Evolutionary conservation across 1,139 yeast species (phyloP).

Genomic region (Zhuliangozyma blackwelliae): DNA sequence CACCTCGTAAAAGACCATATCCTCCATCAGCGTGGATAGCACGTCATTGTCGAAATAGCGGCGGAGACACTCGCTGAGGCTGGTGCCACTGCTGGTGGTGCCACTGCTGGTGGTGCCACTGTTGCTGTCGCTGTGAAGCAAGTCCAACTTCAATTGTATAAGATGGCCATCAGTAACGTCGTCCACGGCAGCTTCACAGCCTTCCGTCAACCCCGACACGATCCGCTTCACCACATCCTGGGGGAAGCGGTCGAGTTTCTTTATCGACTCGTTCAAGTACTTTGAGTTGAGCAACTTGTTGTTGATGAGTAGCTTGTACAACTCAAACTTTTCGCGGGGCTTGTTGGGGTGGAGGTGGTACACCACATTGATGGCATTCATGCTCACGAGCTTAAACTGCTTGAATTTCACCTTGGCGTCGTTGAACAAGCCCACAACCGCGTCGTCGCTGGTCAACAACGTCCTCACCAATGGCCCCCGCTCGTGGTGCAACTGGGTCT

Average conservation of each 20-base stretch:
- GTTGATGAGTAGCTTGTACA: slow-evolving; percentile 28
- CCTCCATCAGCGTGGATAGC: slow-evolving; percentile 20
- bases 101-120: too few relatives aligned
- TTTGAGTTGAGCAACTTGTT: slow-evolving; percentile 16
- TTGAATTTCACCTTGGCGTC: slow-evolving; percentile 16
- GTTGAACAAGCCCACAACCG: slow-evolving; percentile 15
- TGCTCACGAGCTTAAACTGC: slow-evolving; percentile 19
- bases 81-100: too few relatives aligned
- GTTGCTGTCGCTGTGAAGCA: too few relatives aligned
- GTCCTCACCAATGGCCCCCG: slow-evolving; percentile 9
- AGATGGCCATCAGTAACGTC: slow-evolving; percentile 7
- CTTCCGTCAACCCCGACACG: slow-evolving; percentile 5
- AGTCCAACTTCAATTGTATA: slow-evolving; percentile 3
- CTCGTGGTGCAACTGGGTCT: slow-evolving; percentile 12
- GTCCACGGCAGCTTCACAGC: slow-evolving; percentile 7
- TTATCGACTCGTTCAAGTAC: slow-evolving; percentile 11
- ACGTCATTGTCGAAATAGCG: slow-evolving; percentile 15
- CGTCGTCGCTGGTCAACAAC: slow-evolving; percentile 18
- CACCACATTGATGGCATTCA: slow-evolving; percentile 22
- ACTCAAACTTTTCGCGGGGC: slow-evolving; percentile 23
- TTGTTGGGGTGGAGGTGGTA: slow-evolving; percentile 14
- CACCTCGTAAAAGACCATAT: slow-evolving; percentile 33
- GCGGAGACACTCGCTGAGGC: slow-evolving; percentile 4
- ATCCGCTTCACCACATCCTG: slow-evolving; percentile 3
- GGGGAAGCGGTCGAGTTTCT: slow-evolving; percentile 3